A percentile compares a stretch with the other conserved stretches of the same genome.
Evolutionary conservation across 768 basidiomycete species (phyloP).

Genomic region (Leucocoprinus leucothites): DNA sequence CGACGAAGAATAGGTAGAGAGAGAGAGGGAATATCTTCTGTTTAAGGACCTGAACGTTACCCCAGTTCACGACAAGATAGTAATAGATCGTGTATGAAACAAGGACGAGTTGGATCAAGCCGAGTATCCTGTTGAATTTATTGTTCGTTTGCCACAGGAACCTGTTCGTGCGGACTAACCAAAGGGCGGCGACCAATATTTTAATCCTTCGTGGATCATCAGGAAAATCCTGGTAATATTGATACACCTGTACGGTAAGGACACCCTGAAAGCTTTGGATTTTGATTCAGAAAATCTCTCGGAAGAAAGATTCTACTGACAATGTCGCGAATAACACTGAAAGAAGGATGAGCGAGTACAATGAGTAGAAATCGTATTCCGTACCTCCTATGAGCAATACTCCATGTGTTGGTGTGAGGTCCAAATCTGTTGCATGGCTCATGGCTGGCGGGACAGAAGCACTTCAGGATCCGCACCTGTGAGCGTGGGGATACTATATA

Average conservation of each 20-base stretch:
- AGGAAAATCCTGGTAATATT: conserved; percentile 18
- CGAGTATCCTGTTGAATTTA: conserved; percentile 16
- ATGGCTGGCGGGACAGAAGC: not conserved
- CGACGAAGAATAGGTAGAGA: conserved; percentile 17
- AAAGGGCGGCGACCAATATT: conserved; percentile 9
- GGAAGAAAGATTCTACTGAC: too few species aligned
- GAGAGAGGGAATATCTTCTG: conserved; percentile 9
- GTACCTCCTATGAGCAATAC: conserved; percentile 20
- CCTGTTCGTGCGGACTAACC: not conserved
- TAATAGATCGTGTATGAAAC: too few species aligned
- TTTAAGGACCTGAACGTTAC: conserved; percentile 7
- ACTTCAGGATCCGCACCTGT: not conserved
- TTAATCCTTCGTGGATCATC: conserved; percentile 15
- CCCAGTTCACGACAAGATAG: conserved; percentile 19
- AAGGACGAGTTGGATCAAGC: conserved; percentile 17
- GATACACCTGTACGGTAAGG: too few species aligned
- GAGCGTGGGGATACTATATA: not conserved
- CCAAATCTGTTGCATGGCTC: not conserved
- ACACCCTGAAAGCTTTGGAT: too few species aligned
- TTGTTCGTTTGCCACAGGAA: not conserved
- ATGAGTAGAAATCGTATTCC: conserved; percentile 7
- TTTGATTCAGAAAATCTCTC: too few species aligned
- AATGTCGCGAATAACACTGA: too few species aligned
- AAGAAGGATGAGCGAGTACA: too few species aligned
- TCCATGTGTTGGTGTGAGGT: conserved; percentile 17